These are phyloP conservation scores for Crotalaria pallida DNA, from an alignment of 306 rosid genomes.

Conservation along the genomic window DNA sequence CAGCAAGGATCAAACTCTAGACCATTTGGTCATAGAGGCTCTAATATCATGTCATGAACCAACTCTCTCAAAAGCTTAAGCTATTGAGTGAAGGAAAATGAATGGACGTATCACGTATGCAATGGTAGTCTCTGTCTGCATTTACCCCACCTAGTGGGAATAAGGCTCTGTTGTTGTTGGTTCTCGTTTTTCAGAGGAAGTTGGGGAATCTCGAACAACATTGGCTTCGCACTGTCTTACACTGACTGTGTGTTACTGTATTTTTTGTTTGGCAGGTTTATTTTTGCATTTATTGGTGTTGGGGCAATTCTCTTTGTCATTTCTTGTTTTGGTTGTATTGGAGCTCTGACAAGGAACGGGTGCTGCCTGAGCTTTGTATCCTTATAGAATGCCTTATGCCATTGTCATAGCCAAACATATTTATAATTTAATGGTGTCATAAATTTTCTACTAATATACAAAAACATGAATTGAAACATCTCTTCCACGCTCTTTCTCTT, in stretches of 20 bases:
- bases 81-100: neutral
- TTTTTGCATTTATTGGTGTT: slow-evolving; percentile 75
- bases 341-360: slow-evolving; percentile 62
- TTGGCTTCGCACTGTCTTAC: slow-evolving; percentile 9
- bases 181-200: neutral
- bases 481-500: neutral
- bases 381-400: slow-evolving; percentile 36
- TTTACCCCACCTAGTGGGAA: neutral
- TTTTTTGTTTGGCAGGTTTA: slow-evolving; percentile 67
- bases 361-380: slow-evolving; percentile 97
- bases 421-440: neutral
- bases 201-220: neutral
- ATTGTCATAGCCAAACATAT: neutral
- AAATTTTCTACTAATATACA: neutral
- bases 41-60: neutral
- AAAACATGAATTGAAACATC: slow-evolving; percentile 8
- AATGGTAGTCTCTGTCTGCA: neutral
- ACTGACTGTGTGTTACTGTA: slow-evolving; percentile 16
- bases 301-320: slow-evolving; percentile 69
- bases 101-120: neutral
- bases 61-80: neutral
- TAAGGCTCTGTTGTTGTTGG: too few relatives aligned
- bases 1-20: neutral
- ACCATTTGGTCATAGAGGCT: neutral
- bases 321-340: slow-evolving; percentile 89